Base-by-base conservation (phyloP, 371 early-diverging fungal species). In the Mortierella sp. region DNA sequence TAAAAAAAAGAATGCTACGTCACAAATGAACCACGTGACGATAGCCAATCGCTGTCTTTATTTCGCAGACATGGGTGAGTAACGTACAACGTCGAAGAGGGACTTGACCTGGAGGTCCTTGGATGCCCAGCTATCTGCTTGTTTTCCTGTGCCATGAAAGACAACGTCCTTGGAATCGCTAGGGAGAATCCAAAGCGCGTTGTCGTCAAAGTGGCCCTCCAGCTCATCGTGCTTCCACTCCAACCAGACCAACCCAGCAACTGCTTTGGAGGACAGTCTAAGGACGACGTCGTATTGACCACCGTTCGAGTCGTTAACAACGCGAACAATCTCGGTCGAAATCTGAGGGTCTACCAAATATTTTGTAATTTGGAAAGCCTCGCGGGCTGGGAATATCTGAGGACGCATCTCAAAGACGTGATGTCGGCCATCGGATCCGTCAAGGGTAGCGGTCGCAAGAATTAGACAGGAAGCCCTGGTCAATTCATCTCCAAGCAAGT, bases 151-250 rank as follows among this genome's bases (percentile, higher is more conserved):
- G 21, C 82, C 77, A 31, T 77, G 47, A 28, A 74, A 81, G 21
- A 75, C 9, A 26, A 82, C 44, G 26, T 16, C 44, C 19, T 54
- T 70, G 13, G 81, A 42, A 10, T 77, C 65, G 24, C 31, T 34
- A 7, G 79, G 79, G 1, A 81, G 70, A 9, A 85, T 47, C 82
- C 86, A 85, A 60, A 85, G 72, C 11, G 72, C 79, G n/a, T 85
- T 85, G 31, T 79, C 75, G 38, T 42, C 47, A 72, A 85, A 85
- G 34, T 81, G 70, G 1, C 86, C 86, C 21, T 72, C 74, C 1
- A 81, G 44, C 16, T 74, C 65, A n/a, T 72, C 42, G 16, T 26
- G n/a, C 16, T 44, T 34, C 86, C 86, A 85, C 45, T 77, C 79
- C 13, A 85, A 63, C 77, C 81, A 74, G 24, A 85, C 80, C 1